Percentiles rank a stretch among this genome's conserved stretches.
These are phyloP conservation scores for Arctium minus DNA, from an alignment of 129 eudicot species.

Conservation along the genomic window DNA sequence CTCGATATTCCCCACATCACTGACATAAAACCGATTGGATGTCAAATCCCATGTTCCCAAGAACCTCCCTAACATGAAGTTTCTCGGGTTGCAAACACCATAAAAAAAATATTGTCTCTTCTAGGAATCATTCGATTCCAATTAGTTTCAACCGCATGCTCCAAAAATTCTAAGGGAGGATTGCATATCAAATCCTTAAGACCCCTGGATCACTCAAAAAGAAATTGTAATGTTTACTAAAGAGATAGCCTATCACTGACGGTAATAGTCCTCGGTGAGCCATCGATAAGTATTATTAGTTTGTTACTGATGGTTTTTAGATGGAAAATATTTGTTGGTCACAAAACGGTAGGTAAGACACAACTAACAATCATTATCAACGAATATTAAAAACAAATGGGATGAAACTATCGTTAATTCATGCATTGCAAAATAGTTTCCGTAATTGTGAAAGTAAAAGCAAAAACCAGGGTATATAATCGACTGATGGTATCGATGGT, in stretches of 20 bases:
- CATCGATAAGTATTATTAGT: too few relatives aligned
- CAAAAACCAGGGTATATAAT: not conserved
- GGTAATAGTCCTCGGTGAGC: too few relatives aligned
- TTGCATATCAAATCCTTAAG: not conserved
- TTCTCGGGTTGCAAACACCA: not conserved
- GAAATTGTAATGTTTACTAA: too few relatives aligned
- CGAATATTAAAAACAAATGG: too few relatives aligned
- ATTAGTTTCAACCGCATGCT: not conserved
- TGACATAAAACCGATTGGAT: not conserved
- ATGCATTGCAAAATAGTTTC: too few relatives aligned
- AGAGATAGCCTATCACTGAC: too few relatives aligned
- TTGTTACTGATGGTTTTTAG: too few relatives aligned
- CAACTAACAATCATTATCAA: too few relatives aligned
- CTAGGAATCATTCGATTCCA: not conserved
- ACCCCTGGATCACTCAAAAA: not conserved
- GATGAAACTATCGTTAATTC: too few relatives aligned
- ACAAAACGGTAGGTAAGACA: too few relatives aligned
- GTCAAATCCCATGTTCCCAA: not conserved
- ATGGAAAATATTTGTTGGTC: too few relatives aligned
- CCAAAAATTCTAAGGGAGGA: not conserved
- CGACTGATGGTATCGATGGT: not conserved
- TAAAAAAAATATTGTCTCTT: too few relatives aligned
- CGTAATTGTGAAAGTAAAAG: not conserved
- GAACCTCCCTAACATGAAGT: not conserved
- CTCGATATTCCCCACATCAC: not conserved